A percentile compares a stretch with the other conserved stretches of the same genome.
These are phyloP conservation scores for Cyclocybe aegerita DNA, from an alignment of 768 basidiomycete genomes.

Conservation along the genomic window DNA sequence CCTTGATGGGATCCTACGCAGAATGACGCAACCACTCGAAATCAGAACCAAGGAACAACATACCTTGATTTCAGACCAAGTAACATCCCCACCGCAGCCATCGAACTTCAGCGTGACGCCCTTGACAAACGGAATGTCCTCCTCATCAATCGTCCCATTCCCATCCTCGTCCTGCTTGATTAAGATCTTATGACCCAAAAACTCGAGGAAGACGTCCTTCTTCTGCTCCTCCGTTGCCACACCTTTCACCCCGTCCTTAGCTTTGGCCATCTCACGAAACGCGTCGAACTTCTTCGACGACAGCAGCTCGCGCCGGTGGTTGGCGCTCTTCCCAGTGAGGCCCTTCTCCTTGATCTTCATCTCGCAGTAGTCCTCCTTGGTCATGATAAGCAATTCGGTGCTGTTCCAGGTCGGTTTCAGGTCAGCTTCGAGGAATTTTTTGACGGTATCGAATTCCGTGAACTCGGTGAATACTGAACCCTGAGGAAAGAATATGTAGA, in stretches of 20 bases:
- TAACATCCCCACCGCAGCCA: conserved; percentile 51
- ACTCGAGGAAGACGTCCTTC: conserved; percentile 70
- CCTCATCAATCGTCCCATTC: conserved; percentile 62
- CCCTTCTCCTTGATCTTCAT: conserved; percentile 98
- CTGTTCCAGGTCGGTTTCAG: conserved; percentile 82
- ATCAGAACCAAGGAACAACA: neutral
- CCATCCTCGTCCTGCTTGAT: conserved; percentile 63
- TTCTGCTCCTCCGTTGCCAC: conserved; percentile 23
- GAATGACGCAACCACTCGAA: neutral
- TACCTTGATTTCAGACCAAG: conserved; percentile 53
- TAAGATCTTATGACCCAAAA: conserved; percentile 68
- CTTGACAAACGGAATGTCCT: conserved; percentile 52
- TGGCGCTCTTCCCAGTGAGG: conserved; percentile 70
- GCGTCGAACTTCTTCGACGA: conserved; percentile 64
- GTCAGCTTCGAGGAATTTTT: conserved; percentile 76
- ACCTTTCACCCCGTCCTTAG: conserved; percentile 32
- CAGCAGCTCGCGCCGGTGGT: conserved; percentile 55
- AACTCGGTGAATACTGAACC: conserved; percentile 95
- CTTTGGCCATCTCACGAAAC: conserved; percentile 62
- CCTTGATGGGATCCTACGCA: conserved; percentile 45
- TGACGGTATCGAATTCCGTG: conserved; percentile 62
- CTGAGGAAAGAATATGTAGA: conserved; percentile 33
- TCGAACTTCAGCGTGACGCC: conserved; percentile 58
- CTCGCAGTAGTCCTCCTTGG: conserved; percentile 90
- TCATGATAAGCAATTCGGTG: conserved; percentile 77